Base-by-base conservation (phyloP, 2,329 filamentous ascomycete genomes). In the Claviceps lovelessii region DNA sequence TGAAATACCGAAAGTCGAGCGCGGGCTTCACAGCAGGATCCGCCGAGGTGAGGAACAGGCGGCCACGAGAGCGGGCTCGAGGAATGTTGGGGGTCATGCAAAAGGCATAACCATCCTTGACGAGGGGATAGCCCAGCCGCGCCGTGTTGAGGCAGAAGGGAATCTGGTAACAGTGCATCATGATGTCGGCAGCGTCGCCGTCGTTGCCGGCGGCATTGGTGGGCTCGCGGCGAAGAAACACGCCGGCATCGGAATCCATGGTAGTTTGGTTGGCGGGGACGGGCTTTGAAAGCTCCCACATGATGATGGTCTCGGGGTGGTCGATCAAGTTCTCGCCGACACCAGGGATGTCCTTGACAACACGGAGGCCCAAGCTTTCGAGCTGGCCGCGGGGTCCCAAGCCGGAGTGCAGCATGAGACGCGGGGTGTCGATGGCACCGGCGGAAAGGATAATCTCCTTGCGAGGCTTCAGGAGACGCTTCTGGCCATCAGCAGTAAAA, bases 141-240 rank as follows among this genome's bases (percentile, higher is more conserved):
- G 78, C 73, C 1, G 89, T 95, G 77, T 95, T 95, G 61, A 90
- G 81, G 58, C 84, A 87, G 72, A 95, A 95, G 54, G 89, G 89
- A 61, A 95, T 94, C 72, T 95, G 90, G 75, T 95, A 95, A 79
- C 89, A 95, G 74, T 95, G 89, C 86, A 93, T 93, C 90, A 95
- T 95, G 64, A 94, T 73, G 65, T 95, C 90, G 59, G 86, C 86
- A 54, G 87, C 84, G 58, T 86, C 79, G 53, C 85, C 85, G 62
- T 94, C 88, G 59, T 75, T 77, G 59, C 76, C 76, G 7, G 72
- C 68, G 2, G 88, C 86, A 64, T 90, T 83, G 62, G 80, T 75
- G 15, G 76, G 67, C 70, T 94, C 83, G 57, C 88, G 86, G 58
- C 89, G 87, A 55, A 95, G 76, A 78, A 95, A 95, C 65, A 93